phyloP scores from a whole-genome alignment of 2,329 filamentous ascomycete genomes.

The Venturia effusa region DNA sequence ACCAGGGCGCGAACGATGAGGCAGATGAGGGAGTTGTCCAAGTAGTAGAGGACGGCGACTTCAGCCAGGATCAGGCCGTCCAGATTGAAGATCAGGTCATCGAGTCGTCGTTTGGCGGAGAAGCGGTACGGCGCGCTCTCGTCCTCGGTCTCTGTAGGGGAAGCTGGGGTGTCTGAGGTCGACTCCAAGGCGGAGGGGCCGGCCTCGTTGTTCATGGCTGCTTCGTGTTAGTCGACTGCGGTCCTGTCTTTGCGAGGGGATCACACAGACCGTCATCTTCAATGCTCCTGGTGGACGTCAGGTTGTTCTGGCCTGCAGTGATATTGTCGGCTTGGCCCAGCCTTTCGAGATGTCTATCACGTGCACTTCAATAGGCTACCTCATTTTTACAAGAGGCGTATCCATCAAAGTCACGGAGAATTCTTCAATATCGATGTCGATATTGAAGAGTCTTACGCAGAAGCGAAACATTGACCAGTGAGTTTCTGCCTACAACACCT shows the following conservation, averaged over 20 bases:
- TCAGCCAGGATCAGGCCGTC: conserved; percentile 52
- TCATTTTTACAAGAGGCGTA: no score
- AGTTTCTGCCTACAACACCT: no score
- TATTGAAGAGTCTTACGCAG: no score
- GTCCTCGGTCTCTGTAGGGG: neutral
- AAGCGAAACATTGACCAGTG: no score
- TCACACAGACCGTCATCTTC: neutral
- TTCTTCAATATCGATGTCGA: no score
- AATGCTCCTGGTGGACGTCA: neutral
- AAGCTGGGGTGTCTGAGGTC: neutral
- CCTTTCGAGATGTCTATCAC: no score
- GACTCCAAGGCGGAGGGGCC: neutral
- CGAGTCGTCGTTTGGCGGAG: conserved; percentile 24
- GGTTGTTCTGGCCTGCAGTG: neutral
- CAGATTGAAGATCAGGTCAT: conserved; percentile 45
- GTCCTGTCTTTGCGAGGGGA: neutral
- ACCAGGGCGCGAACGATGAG: conserved; percentile 44
- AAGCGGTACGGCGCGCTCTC: neutral
- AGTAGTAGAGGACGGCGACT: conserved; percentile 50
- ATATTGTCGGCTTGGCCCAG: neutral
- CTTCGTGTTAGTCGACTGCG: neutral
- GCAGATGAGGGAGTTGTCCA: conserved; percentile 50
- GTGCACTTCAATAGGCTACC: no score
- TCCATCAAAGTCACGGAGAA: no score
- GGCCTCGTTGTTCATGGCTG: conserved; percentile 6